These are phyloP conservation scores for Colletotrichum nymphaeae DNA, from an alignment of 2,329 filamentous ascomycete species.

Conservation along the genomic window DNA sequence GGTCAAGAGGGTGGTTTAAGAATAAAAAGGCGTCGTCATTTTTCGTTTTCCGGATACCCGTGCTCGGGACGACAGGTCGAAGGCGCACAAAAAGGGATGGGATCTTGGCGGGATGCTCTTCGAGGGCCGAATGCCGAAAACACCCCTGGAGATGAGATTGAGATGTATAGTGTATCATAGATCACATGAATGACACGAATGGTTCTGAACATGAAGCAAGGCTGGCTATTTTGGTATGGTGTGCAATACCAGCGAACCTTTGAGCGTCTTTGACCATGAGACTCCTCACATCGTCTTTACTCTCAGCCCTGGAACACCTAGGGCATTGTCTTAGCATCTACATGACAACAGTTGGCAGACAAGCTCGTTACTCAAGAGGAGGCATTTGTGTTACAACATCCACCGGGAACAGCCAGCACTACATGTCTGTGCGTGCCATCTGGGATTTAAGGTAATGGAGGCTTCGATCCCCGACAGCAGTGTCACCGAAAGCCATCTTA, in stretches of 20 bases:
- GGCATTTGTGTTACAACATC: background rate
- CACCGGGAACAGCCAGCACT: too few species aligned
- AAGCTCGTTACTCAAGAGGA: too few species aligned
- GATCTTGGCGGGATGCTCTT: background rate
- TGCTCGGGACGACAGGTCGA: constrained; percentile 14
- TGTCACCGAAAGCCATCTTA: too few species aligned
- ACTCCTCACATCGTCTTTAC: too few species aligned
- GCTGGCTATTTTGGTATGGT: too few species aligned
- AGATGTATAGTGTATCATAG: constrained; percentile 29
- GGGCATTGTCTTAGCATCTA: too few species aligned
- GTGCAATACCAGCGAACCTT: too few species aligned
- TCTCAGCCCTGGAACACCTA: too few species aligned
- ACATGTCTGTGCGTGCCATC: too few species aligned
- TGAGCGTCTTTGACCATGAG: too few species aligned
- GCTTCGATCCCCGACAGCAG: background rate
- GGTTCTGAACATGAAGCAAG: constrained; percentile 5
- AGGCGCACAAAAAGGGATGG: constrained; percentile 15
- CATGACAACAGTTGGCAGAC: too few species aligned
- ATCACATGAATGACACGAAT: constrained; percentile 24
- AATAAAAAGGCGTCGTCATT: background rate
- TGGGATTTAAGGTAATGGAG: background rate
- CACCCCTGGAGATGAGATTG: background rate
- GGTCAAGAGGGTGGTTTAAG: constrained; percentile 76
- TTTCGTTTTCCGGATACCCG: constrained; percentile 23
- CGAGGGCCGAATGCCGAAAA: background rate